Base-by-base conservation (phyloP, 768 basidiomycete species). In the Hericium coralloides region DNA sequence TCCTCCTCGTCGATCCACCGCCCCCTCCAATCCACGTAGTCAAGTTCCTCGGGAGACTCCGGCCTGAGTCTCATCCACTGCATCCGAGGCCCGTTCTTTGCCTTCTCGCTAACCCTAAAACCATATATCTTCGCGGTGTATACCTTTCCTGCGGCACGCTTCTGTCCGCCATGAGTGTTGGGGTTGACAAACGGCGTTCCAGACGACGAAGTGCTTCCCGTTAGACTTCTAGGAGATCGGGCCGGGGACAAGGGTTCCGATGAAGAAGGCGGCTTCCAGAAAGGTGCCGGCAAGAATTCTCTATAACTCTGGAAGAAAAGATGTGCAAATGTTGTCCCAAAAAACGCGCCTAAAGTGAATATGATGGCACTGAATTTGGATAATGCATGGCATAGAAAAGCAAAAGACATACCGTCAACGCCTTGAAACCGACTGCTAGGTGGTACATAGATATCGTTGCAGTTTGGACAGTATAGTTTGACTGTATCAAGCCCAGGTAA, bases 291-390 rank as follows among this genome's bases (percentile, higher is more conserved):
- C 9, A 92, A 84, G n/a, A 95, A 81, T 68, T 95, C 93, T 23
- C 91, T 89, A 74, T 95, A 98, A 60, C 90, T 94, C 68, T 98
- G 94, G 80, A 98, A 98, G 75, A 98, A 95, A 23, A 99, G 79
- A 66, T 98, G 94, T 1, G 95, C 79, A 70, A 99, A 99, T n/a
- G 95, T 98, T 0, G 95, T 98, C 20, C 97, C 97, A 74, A 99
- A 99, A 75, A 98, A 99, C 12, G 97, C 97, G 60, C 95, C 95
- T 98, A 60, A 38, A 59, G 57, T 64, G 61, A 31, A 31, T 31
- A 31, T 31, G 31, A 31, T 31, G 7, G 31, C 7, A 31, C 10
- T 31, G 2, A 31, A 31, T 31, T 31, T 31, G 31, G 31, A 31
- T 31, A 31, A 9, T 31, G 31, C 8, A 31, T 6, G 10, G 7